Evolutionary conservation across 2,329 filamentous ascomycete species (phyloP).

Genomic region (Epichloe glyceriae): DNA sequence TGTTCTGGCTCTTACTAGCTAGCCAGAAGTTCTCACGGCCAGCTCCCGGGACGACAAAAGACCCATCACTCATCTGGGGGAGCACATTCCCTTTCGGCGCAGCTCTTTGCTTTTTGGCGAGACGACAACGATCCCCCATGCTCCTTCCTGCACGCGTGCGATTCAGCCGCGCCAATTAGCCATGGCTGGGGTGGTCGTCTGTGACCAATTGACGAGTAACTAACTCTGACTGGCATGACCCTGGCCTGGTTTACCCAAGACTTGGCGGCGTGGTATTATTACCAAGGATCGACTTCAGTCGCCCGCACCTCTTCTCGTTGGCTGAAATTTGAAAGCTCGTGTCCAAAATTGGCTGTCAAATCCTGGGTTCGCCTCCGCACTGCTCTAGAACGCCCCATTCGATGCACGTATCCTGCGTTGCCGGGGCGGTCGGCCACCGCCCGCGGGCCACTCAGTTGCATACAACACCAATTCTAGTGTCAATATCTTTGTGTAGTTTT

Average conservation of each 20-base stretch:
- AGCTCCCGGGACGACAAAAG: too few relatives aligned
- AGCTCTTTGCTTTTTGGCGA: too few relatives aligned
- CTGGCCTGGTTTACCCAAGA: not conserved
- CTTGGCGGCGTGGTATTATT: not conserved
- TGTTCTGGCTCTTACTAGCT: too few relatives aligned
- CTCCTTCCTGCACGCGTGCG: too few relatives aligned
- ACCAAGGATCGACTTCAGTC: constrained; percentile 13
- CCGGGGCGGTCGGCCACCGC: too few relatives aligned
- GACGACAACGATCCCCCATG: too few relatives aligned
- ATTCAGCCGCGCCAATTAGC: not conserved
- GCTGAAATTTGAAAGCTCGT: constrained; percentile 15
- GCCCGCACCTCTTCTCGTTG: constrained; percentile 6
- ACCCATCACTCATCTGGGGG: too few relatives aligned
- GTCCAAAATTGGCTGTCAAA: constrained; percentile 18
- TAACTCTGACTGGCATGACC: not conserved
- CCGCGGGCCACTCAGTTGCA: not conserved
- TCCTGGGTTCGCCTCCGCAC: not conserved
- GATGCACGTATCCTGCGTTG: not conserved
- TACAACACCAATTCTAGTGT: not conserved
- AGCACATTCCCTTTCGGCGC: too few relatives aligned
- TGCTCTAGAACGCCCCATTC: not conserved
- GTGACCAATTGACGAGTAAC: too few relatives aligned
- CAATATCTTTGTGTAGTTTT: not conserved
- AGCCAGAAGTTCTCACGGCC: too few relatives aligned
- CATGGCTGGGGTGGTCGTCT: not conserved